These are phyloP conservation scores for Lichtheimia hyalospora DNA, from an alignment of 371 early-diverging fungal species.

Conservation along the genomic window DNA sequence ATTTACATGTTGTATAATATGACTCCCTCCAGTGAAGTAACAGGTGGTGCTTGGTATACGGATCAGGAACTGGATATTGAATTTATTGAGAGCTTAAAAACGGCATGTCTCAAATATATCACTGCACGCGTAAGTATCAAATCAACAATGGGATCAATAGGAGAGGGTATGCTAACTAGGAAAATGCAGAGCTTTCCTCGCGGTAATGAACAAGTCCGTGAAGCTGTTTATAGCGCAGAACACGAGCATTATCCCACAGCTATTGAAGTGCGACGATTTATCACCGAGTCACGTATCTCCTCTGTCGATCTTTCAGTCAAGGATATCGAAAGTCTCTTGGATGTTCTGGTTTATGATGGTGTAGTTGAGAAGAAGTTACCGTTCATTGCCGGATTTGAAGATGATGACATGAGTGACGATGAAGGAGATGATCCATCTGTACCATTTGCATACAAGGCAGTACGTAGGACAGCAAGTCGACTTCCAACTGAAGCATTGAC, in stretches of 20 bases:
- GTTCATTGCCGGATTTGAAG: constrained; percentile 46
- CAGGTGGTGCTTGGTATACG: constrained; percentile 98
- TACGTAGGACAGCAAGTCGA: constrained; percentile 47
- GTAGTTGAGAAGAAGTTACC: constrained; percentile 71
- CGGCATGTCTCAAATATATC: constrained; percentile 78
- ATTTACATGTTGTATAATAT: constrained; percentile 93
- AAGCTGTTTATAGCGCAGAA: constrained; percentile 55
- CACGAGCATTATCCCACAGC: constrained; percentile 75
- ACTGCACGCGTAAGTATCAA: constrained; percentile 54
- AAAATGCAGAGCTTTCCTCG: constrained; percentile 66
- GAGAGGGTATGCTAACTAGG: background rate
- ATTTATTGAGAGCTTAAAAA: constrained; percentile 86
- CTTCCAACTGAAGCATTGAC: constrained; percentile 60
- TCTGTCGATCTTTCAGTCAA: constrained; percentile 71
- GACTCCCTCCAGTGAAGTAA: constrained; percentile 90
- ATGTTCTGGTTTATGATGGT: constrained; percentile 90
- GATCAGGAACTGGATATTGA: constrained; percentile 96
- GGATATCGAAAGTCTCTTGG: constrained; percentile 82
- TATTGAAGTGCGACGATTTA: constrained; percentile 66
- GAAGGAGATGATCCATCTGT: constrained; percentile 40
- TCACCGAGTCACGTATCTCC: constrained; percentile 71
- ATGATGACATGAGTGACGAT: constrained; percentile 32
- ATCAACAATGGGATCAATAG: no score
- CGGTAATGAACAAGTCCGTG: constrained; percentile 35
- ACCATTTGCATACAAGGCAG: constrained; percentile 80